Conservation (phyloP, 352 stramenopile species). For the Elongisporangium anandrum region DNA sequence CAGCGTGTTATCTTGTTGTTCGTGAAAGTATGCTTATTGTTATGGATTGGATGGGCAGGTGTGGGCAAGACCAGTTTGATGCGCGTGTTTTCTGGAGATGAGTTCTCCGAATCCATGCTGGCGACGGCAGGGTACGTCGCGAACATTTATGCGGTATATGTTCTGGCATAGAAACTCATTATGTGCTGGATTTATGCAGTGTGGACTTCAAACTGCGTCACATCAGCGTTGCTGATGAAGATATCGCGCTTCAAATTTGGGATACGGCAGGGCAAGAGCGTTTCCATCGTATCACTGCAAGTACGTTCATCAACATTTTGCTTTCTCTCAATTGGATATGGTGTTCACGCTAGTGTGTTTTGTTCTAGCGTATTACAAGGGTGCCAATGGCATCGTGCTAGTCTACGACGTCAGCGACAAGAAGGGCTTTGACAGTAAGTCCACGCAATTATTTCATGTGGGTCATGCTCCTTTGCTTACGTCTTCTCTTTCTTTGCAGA, state of each 20-base stretch:
- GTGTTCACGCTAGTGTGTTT: too few relatives aligned
- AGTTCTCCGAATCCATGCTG: slow-evolving; percentile 89
- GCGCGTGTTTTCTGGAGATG: slow-evolving; percentile 90
- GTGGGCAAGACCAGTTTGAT: slow-evolving; percentile 93
- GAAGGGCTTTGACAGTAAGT: slow-evolving; percentile 90
- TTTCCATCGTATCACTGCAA: slow-evolving; percentile 92
- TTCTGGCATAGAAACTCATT: too few relatives aligned
- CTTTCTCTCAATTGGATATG: neutral
- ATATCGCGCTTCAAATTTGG: slow-evolving; percentile 92
- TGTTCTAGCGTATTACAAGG: slow-evolving; percentile 91
- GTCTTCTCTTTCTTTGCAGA: slow-evolving; percentile 45
- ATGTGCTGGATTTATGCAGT: slow-evolving; percentile 25
- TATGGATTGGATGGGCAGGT: slow-evolving; percentile 19
- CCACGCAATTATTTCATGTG: too few relatives aligned
- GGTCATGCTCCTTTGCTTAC: too few relatives aligned
- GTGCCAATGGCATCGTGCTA: slow-evolving; percentile 91
- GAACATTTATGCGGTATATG: too few relatives aligned
- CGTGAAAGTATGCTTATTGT: too few relatives aligned
- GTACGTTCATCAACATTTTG: too few relatives aligned
- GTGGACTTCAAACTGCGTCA: slow-evolving; percentile 93
- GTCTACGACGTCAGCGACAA: slow-evolving; percentile 92
- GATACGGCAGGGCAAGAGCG: slow-evolving; percentile 93
- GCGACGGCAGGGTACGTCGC: slow-evolving; percentile 82
- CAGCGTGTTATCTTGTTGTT: too few relatives aligned
- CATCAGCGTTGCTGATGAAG: slow-evolving; percentile 77